Percentiles rank a stretch among this genome's conserved stretches.
Conservation (phyloP, 1,284 basidiomycete species). For the Puccinia coronata region DNA sequence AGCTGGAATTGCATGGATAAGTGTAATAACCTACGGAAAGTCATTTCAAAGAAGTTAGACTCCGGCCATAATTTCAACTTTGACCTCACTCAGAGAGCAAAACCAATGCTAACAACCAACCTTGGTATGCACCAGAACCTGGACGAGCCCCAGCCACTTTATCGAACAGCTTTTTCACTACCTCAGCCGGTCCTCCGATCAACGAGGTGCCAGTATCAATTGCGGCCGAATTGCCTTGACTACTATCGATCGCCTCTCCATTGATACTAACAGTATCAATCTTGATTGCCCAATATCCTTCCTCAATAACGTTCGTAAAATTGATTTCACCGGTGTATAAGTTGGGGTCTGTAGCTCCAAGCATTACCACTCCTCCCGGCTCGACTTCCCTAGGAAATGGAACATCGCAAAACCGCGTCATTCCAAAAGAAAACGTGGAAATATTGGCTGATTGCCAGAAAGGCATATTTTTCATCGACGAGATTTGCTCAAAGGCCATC, state of each 20-base stretch:
- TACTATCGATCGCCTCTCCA: constrained; percentile 58
- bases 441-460: constrained; percentile 67
- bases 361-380: constrained; percentile 58
- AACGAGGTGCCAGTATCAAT: constrained; percentile 61
- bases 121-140: constrained; percentile 28
- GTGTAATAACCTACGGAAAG: constrained; percentile 50
- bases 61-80: background rate
- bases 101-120: constrained; percentile 32
- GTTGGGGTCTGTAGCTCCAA: constrained; percentile 56
- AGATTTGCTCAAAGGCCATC: constrained; percentile 58
- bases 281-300: constrained; percentile 58
- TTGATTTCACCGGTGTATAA: constrained; percentile 57
- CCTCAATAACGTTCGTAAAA: constrained; percentile 55
- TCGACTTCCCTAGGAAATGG: constrained; percentile 49
- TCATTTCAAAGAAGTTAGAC: constrained; percentile 47
- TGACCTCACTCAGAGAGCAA: constrained; percentile 54
- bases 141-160: constrained; percentile 55
- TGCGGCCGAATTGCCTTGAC: constrained; percentile 55
- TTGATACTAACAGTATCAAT: constrained; percentile 55
- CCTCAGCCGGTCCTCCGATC: constrained; percentile 56
- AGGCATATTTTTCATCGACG: constrained; percentile 61
- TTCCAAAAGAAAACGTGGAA: constrained; percentile 58
- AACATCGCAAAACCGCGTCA: constrained; percentile 55
- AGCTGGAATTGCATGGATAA: constrained; percentile 55
- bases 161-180: constrained; percentile 55